phyloP scores from a whole-genome alignment of 495 filamentous ascomycete species.

The Tuber umbilicatum region DNA sequence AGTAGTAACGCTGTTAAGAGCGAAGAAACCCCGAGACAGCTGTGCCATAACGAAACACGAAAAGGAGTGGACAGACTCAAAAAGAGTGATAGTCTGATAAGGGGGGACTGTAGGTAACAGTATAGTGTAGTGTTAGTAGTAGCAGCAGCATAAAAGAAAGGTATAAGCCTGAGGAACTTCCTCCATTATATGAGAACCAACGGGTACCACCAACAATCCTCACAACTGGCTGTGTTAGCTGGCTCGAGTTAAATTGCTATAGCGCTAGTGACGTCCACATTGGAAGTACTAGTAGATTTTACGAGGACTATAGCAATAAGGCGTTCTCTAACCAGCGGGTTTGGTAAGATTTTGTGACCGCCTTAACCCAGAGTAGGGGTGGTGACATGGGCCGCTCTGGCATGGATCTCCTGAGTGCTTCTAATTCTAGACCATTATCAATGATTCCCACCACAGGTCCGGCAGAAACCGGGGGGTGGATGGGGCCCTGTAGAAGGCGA shows the following conservation, averaged over 20 bases:
- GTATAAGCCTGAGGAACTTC: not conserved
- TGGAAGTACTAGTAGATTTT: not conserved
- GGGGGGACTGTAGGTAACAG: not conserved
- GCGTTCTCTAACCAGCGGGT: not conserved
- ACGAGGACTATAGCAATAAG: not conserved
- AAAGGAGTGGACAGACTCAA: not conserved
- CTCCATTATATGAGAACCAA: not conserved
- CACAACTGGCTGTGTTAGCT: not conserved
- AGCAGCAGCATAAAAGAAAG: not conserved
- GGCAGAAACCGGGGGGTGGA: not conserved
- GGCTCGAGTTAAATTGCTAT: not conserved
- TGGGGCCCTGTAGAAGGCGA: not conserved
- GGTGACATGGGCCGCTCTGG: not conserved
- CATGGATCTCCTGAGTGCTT: not conserved
- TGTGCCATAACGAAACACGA: not conserved
- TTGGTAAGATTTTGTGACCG: not conserved
- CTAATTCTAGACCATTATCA: not conserved
- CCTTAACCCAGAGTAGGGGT: not conserved
- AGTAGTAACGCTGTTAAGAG: not conserved
- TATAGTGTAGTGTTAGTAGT: not conserved
- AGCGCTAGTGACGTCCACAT: not conserved
- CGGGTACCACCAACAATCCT: not conserved
- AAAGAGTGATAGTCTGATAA: not conserved
- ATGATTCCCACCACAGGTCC: not conserved
- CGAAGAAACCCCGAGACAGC: not conserved